Evolutionary conservation across 495 filamentous ascomycete species (phyloP).

Genomic region (Parathielavia hyrcaniae): DNA sequence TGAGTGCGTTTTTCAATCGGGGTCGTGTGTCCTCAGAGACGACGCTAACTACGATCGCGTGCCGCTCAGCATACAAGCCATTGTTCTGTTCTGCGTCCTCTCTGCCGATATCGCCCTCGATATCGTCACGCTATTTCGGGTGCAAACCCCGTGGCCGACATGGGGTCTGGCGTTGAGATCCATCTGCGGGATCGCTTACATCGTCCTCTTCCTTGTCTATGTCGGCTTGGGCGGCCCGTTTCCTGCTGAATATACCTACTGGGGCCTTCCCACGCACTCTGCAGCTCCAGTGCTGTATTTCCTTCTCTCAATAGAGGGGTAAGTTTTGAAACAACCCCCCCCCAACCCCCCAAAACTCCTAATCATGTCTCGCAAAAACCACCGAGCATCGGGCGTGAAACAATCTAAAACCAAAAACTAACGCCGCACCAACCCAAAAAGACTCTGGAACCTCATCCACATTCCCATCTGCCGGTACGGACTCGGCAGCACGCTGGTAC

Average conservation of each 20-base stretch:
- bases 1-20: background rate
- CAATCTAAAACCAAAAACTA: too few relatives aligned
- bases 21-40: background rate
- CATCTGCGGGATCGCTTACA: slow-evolving; percentile 20
- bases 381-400: too few relatives aligned
- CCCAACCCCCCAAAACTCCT: too few relatives aligned
- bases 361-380: too few relatives aligned
- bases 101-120: slow-evolving; percentile 28
- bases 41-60: background rate
- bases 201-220: slow-evolving; percentile 28
- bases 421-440: slow-evolving; percentile 6
- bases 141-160: slow-evolving; percentile 15
- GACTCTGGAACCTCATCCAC: slow-evolving; percentile 27
- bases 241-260: slow-evolving; percentile 21
- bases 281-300: slow-evolving; percentile 25
- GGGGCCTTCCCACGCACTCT: slow-evolving; percentile 17
- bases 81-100: slow-evolving; percentile 30
- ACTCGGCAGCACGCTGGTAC: slow-evolving; percentile 11
- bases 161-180: slow-evolving; percentile 25
- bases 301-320: slow-evolving; percentile 30
- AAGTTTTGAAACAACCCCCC: too few relatives aligned
- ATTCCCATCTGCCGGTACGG: slow-evolving; percentile 18
- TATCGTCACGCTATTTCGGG: slow-evolving; percentile 28
- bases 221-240: slow-evolving; percentile 25
- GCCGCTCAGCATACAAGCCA: slow-evolving; percentile 20